Evolutionary conservation across 164 flowering plant species (phyloP).

Genomic region (Saururus chinensis): DNA sequence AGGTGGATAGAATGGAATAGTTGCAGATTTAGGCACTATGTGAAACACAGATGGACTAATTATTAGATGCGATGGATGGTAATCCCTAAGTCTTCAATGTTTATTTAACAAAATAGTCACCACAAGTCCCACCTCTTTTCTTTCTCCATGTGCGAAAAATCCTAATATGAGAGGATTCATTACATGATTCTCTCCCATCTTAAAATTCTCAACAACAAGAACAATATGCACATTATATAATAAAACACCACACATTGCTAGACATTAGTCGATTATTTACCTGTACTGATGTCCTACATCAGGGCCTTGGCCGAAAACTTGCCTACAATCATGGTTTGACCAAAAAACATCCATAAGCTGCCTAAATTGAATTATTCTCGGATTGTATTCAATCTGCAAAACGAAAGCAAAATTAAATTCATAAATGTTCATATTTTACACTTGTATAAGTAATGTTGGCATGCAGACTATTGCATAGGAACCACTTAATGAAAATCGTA

Average conservation of each 20-base stretch:
- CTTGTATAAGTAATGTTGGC: neutral
- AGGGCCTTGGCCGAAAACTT: slow-evolving; percentile 99
- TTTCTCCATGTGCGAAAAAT: neutral
- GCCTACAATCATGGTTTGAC: slow-evolving; percentile 90
- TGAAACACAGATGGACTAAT: no score
- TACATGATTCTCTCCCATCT: neutral
- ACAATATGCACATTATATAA: neutral
- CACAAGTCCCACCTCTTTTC: neutral
- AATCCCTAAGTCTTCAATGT: no score
- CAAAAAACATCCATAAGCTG: slow-evolving; percentile 89
- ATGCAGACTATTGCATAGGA: neutral
- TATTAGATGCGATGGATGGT: no score
- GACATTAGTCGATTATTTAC: slow-evolving; percentile 18
- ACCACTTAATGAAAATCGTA: neutral
- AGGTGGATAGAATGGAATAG: no score
- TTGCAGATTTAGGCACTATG: no score
- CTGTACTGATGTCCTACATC: slow-evolving; percentile 95
- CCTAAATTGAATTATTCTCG: slow-evolving; percentile 46
- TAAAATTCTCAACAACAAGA: no score
- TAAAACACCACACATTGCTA: no score
- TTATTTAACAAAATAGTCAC: neutral
- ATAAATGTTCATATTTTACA: neutral
- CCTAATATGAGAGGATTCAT: neutral
- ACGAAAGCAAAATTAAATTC: neutral
- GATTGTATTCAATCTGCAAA: slow-evolving; percentile 87